These are phyloP conservation scores for Rhododendron henanense DNA, from an alignment of 148 eudicot genomes.

Conservation along the genomic window DNA sequence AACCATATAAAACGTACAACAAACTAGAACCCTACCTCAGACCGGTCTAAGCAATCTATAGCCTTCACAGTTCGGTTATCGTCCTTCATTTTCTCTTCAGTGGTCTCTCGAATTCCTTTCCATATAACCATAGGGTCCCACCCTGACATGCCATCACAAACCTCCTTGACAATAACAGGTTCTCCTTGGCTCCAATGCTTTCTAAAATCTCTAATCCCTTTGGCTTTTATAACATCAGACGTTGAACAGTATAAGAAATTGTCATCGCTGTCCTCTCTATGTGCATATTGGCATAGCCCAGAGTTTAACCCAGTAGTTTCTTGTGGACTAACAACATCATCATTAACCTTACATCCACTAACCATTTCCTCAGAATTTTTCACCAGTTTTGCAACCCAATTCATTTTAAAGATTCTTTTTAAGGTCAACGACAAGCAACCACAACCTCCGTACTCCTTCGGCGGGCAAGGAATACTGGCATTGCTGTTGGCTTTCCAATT, in stretches of 20 bases:
- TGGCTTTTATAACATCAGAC: conserved; percentile 51
- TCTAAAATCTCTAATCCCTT: conserved; percentile 67
- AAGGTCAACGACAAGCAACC: conserved; percentile 53
- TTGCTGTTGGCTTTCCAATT: conserved; percentile 79
- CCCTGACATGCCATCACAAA: conserved; percentile 49
- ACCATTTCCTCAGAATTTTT: conserved; percentile 95
- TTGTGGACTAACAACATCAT: conserved; percentile 23
- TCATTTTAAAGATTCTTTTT: conserved; percentile 86
- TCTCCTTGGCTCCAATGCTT: conserved; percentile 74
- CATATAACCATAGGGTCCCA: conserved; percentile 92
- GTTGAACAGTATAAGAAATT: conserved; percentile 73
- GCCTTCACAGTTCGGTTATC: conserved; percentile 71
- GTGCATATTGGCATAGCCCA: conserved; percentile 44
- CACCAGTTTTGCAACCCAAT: conserved; percentile 93
- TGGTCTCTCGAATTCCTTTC: conserved; percentile 67
- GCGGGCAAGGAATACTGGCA: conserved; percentile 82
- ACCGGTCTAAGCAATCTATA: conserved; percentile 69
- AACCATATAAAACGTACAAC: conserved; percentile 1
- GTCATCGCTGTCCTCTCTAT: conserved; percentile 29
- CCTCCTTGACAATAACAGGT: conserved; percentile 76
- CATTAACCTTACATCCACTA: conserved; percentile 61
- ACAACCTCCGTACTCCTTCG: conserved; percentile 76
- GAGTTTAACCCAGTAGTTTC: conserved; percentile 23
- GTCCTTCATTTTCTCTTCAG: conserved; percentile 68
- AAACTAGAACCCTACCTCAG: conserved; percentile 56